Base-by-base conservation (phyloP, 768 basidiomycete genomes). In the Leccinum arenicola region DNA sequence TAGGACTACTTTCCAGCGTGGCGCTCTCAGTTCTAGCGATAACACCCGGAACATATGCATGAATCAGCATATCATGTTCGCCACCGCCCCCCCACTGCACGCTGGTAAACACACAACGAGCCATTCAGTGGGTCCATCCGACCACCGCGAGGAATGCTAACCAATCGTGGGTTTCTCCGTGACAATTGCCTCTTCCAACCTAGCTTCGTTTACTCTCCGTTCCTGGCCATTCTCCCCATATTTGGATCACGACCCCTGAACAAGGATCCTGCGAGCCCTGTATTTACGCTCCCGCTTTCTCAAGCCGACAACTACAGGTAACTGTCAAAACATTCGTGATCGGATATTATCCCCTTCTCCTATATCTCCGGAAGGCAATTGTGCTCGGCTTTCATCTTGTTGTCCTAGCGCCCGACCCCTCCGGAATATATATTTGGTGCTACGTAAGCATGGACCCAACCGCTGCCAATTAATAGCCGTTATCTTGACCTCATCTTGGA, bases 401-500 rank as follows among this genome's bases (percentile, higher is more conserved):
- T 45, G 19, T 19, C 43, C 43, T 45, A 49, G 33, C 52, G 14
- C 51, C 19, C n/a, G n/a, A 52, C 51, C 29, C 35, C 49, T 35
- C 35, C 15, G 27, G 17, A 9, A 10, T 48, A 29, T 45, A 45
- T 21, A 43, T 29, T 45, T 35, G n/a, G 17, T 51, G 49, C 10
- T 15, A 59, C 48, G 52, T 49, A 64, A 64, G 29, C 10, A 35
- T n/a, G 29, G 6, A 8, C 53, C 50, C 17, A 50, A 53, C 62
- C 54, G 58, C 12, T 54, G 50, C 55, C 58, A 43, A 50, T 50
- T 8, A 52, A 58, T 59, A 55, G 57, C 36, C 59, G 57, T 57
- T 68, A 66, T 67, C 67, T 43, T 36, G 19, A 9, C 56, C 17
- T 38, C 43, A 55, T 61, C 59, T n/a, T 17, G 43, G 17, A 27